Percentiles rank a stretch among this genome's conserved stretches.
phyloP scores from a whole-genome alignment of 2,329 filamentous ascomycete genomes.

The Exophiala oligosperma region DNA sequence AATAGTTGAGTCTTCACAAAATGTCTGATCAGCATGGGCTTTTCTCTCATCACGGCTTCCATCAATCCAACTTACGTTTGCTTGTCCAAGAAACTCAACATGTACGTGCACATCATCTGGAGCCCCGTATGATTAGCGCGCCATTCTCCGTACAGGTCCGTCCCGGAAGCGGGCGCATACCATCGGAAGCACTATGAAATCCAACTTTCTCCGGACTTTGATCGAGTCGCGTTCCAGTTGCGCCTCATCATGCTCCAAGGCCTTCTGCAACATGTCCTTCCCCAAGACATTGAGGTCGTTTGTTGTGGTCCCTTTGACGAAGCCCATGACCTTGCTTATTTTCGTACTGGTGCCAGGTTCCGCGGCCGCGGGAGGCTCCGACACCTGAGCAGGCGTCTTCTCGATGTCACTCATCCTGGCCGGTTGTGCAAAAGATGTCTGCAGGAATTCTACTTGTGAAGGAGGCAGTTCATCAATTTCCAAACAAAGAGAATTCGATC shows the following conservation, averaged over 20 bases:
- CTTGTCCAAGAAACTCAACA: conserved; percentile 37
- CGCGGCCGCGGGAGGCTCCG: not conserved
- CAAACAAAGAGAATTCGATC: too few species aligned
- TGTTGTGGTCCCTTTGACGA: conserved; percentile 26
- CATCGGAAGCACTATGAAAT: conserved; percentile 40
- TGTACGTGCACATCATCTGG: conserved; percentile 40
- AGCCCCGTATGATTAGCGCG: not conserved
- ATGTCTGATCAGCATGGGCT: not conserved
- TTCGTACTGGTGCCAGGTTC: not conserved
- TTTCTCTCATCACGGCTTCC: not conserved
- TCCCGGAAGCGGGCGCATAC: conserved; percentile 18
- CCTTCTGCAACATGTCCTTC: conserved; percentile 34
- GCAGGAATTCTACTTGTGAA: too few species aligned
- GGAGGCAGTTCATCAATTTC: too few species aligned
- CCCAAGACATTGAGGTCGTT: conserved; percentile 22
- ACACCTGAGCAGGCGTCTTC: not conserved
- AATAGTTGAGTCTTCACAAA: conserved; percentile 35
- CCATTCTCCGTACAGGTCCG: too few species aligned
- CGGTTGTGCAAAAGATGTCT: not conserved
- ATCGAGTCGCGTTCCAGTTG: conserved; percentile 36
- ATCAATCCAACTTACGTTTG: conserved; percentile 24
- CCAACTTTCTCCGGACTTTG: conserved; percentile 39
- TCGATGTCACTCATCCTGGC: not conserved
- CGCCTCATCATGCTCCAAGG: conserved; percentile 37
- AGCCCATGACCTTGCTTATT: not conserved